Evolutionary conservation across 306 rosid species (phyloP).

Genomic region (Rosa persica): DNA sequence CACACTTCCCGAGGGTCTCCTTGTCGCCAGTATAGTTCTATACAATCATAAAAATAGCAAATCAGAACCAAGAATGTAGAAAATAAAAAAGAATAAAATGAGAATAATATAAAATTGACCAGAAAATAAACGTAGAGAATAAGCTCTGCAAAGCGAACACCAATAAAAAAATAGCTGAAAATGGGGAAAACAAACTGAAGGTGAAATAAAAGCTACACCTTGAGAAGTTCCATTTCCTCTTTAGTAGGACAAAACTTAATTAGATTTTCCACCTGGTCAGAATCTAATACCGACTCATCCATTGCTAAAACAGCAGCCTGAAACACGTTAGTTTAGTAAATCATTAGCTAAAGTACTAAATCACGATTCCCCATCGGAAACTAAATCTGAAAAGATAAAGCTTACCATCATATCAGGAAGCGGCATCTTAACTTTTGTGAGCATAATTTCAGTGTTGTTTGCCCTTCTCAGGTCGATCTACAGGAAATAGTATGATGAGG

Average conservation of each 20-base stretch:
- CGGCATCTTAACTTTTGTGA: slow-evolving; percentile 98
- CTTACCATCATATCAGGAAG: slow-evolving; percentile 99
- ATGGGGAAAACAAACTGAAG: slow-evolving; percentile 20
- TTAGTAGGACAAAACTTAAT: slow-evolving; percentile 94
- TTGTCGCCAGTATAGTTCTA: slow-evolving; percentile 86
- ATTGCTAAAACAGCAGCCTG: slow-evolving; percentile 92
- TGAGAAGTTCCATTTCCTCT: slow-evolving; percentile 97
- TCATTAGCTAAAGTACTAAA: slow-evolving; percentile 23
- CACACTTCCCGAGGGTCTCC: slow-evolving; percentile 87
- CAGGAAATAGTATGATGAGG: slow-evolving; percentile 27
- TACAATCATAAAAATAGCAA: slow-evolving; percentile 31
- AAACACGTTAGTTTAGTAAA: slow-evolving; percentile 28
- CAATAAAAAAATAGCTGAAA: slow-evolving; percentile 23
- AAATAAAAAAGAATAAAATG: neutral
- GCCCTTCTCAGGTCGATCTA: slow-evolving; percentile 97
- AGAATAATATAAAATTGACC: slow-evolving; percentile 10
- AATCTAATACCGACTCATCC: slow-evolving; percentile 90
- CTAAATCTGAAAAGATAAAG: slow-evolving; percentile 2
- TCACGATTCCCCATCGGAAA: neutral
- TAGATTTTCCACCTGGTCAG: slow-evolving; percentile 97
- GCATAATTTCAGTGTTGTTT: slow-evolving; percentile 97
- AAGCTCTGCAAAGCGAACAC: slow-evolving; percentile 6
- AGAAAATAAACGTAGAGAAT: slow-evolving; percentile 19
- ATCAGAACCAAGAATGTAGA: slow-evolving; percentile 32
- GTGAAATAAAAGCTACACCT: slow-evolving; percentile 50